Conservation (phyloP, 169 alveolate species). For the Plasmodium blacklocki region DNA sequence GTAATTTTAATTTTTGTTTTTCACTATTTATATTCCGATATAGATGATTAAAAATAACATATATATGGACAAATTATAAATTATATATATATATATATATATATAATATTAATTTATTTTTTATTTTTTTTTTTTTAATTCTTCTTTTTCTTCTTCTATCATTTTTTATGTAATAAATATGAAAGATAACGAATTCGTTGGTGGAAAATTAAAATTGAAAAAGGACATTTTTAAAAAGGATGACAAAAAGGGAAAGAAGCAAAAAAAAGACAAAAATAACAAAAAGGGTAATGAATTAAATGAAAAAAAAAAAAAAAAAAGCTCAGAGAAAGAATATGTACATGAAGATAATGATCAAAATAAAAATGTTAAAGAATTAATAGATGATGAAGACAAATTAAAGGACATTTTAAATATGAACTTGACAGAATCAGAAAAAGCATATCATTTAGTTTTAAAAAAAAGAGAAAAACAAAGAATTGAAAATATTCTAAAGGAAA, state of each 20-base stretch:
- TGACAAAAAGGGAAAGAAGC: slow-evolving; percentile 5
- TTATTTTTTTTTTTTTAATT: background rate
- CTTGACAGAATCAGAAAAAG: slow-evolving; percentile 84
- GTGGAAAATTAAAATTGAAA: slow-evolving; percentile 60
- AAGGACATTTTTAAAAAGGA: slow-evolving; percentile 9
- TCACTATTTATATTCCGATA: slow-evolving; percentile 48
- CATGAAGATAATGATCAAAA: slow-evolving; percentile 4
- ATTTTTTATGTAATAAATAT: background rate
- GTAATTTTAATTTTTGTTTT: slow-evolving; percentile 48
- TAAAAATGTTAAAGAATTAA: slow-evolving; percentile 3
- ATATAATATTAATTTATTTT: background rate
- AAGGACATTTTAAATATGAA: slow-evolving; percentile 40
- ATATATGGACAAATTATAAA: background rate
- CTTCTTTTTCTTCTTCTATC: background rate
- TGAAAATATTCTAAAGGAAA: slow-evolving; percentile 83
- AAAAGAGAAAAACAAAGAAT: slow-evolving; percentile 85
- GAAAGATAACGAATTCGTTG: slow-evolving; percentile 74
- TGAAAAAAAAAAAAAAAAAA: slow-evolving; percentile 10
- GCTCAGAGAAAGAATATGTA: slow-evolving; percentile 6
- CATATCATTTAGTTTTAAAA: slow-evolving; percentile 86
- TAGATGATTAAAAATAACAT: slow-evolving; percentile 9
- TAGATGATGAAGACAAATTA: slow-evolving; percentile 26
- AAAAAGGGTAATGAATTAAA: background rate
- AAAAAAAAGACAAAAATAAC: background rate
- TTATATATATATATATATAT: slow-evolving; percentile 6